Evolutionary conservation across 352 stramenopile species (phyloP).

Genomic region (Pythium vanterpoolii): DNA sequence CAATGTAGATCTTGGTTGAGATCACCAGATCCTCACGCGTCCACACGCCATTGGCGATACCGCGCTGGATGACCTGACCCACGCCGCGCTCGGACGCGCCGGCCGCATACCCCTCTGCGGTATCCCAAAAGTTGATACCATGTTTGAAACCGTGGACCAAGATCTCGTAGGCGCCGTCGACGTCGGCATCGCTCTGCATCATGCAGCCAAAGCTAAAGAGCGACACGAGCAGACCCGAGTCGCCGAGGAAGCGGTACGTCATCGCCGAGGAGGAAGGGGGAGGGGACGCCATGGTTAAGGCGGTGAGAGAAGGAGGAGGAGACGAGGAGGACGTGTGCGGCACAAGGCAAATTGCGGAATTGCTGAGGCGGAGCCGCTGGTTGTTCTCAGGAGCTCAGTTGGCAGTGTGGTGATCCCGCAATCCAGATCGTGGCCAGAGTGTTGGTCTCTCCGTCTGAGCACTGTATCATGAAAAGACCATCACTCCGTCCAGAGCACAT

Average conservation of each 20-base stretch:
- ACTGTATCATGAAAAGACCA: no score
- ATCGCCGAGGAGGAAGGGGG: not conserved
- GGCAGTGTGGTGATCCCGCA: no score
- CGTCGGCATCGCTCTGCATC: not conserved
- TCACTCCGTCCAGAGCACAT: no score
- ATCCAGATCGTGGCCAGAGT: no score
- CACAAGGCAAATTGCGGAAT: no score
- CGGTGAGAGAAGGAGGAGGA: not conserved
- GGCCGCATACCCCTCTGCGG: constrained; percentile 32
- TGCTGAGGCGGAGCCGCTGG: no score
- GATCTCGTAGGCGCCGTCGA: constrained; percentile 28
- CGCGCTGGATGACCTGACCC: constrained; percentile 26
- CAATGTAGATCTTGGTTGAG: constrained; percentile 56
- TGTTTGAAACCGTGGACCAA: constrained; percentile 28
- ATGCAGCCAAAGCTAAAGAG: not conserved
- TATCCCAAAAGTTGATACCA: constrained; percentile 66
- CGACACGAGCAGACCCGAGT: not conserved
- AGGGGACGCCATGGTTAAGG: not conserved
- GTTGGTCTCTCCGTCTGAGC: no score
- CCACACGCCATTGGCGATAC: constrained; percentile 23
- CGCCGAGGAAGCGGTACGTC: not conserved
- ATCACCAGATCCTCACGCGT: constrained; percentile 49
- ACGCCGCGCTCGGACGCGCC: constrained; percentile 31
- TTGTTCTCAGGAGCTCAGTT: no score
- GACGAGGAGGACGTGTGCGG: no score